These are phyloP conservation scores for Aspergillus eucalypticola DNA, from an alignment of 2,329 filamentous ascomycete genomes.

Conservation along the genomic window DNA sequence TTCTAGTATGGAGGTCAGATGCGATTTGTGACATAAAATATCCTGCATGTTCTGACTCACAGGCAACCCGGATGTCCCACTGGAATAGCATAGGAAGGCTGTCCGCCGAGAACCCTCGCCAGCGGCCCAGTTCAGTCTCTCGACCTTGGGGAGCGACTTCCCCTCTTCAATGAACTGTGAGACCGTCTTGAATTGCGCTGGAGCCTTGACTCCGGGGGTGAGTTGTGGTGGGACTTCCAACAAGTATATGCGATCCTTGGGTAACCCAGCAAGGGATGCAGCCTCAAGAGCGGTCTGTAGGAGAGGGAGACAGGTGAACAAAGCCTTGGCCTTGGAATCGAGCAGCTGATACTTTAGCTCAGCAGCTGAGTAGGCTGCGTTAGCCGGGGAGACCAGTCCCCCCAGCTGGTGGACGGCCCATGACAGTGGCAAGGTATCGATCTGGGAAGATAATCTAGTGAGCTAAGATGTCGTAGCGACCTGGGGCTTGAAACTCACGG, in stretches of 20 bases:
- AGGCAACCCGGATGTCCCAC: slow-evolving; percentile 75
- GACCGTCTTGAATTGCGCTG: slow-evolving; percentile 60
- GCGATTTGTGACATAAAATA: neutral
- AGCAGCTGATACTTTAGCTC: slow-evolving; percentile 73
- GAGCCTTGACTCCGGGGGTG: slow-evolving; percentile 48
- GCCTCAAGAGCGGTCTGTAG: slow-evolving; percentile 65
- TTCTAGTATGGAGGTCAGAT: slow-evolving; percentile 53
- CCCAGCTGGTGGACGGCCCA: slow-evolving; percentile 74
- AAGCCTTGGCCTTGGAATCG: slow-evolving; percentile 66
- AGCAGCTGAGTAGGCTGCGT: slow-evolving; percentile 68
- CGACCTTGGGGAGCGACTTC: slow-evolving; percentile 39
- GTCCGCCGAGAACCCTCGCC: slow-evolving; percentile 58
- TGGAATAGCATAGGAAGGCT: slow-evolving; percentile 78
- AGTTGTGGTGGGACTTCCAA: slow-evolving; percentile 64
- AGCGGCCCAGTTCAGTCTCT: slow-evolving; percentile 43
- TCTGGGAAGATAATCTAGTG: slow-evolving; percentile 44
- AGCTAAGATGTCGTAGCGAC: neutral
- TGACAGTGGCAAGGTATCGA: slow-evolving; percentile 72
- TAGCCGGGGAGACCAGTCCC: slow-evolving; percentile 73
- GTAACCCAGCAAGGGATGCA: slow-evolving; percentile 63
- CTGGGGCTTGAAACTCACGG: slow-evolving; percentile 51
- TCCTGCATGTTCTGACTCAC: slow-evolving; percentile 45
- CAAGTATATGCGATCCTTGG: slow-evolving; percentile 66
- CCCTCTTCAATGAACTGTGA: slow-evolving; percentile 67
- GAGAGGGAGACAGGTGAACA: slow-evolving; percentile 72